Conservation (phyloP, 2,329 filamentous ascomycete genomes). For the Diaporthe capsici region DNA sequence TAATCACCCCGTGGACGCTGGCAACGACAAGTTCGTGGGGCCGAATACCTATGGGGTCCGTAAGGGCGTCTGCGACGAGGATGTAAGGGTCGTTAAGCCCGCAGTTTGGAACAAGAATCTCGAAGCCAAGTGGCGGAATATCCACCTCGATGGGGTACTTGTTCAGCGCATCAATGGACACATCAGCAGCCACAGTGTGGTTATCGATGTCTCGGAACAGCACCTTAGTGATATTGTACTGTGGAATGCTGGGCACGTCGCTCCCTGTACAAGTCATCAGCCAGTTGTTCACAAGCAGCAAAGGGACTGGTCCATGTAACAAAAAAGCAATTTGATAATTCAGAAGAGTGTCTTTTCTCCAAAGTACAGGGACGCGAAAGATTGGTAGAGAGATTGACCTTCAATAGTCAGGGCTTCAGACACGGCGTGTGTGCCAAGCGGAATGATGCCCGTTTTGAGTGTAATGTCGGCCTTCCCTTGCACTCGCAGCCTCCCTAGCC, state of each 20-base stretch:
- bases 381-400: slow-evolving; percentile 82
- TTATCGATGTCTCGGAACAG: slow-evolving; percentile 81
- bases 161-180: slow-evolving; percentile 80
- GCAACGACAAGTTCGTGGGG: slow-evolving; percentile 78
- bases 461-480: slow-evolving; percentile 80
- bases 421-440: slow-evolving; percentile 82
- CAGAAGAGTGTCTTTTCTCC: slow-evolving; percentile 67
- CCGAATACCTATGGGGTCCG: slow-evolving; percentile 74
- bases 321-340: slow-evolving; percentile 41
- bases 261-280: slow-evolving; percentile 67
- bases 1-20: slow-evolving; percentile 79
- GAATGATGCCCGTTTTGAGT: slow-evolving; percentile 84
- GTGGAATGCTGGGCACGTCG: slow-evolving; percentile 82
- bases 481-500: slow-evolving; percentile 78
- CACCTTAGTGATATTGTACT: slow-evolving; percentile 85
- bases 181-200: slow-evolving; percentile 84
- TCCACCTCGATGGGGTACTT: slow-evolving; percentile 82
- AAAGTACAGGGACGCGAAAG: slow-evolving; percentile 73
- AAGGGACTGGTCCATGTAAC: slow-evolving; percentile 35
- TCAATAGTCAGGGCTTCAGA: slow-evolving; percentile 83
- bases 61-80: slow-evolving; percentile 81
- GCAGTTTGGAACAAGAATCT: slow-evolving; percentile 89
- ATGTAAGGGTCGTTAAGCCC: slow-evolving; percentile 79
- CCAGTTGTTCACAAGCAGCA: slow-evolving; percentile 45
- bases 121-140: slow-evolving; percentile 85